Base-by-base conservation (phyloP, 2,329 filamentous ascomycete species). In the Nemania sp. region DNA sequence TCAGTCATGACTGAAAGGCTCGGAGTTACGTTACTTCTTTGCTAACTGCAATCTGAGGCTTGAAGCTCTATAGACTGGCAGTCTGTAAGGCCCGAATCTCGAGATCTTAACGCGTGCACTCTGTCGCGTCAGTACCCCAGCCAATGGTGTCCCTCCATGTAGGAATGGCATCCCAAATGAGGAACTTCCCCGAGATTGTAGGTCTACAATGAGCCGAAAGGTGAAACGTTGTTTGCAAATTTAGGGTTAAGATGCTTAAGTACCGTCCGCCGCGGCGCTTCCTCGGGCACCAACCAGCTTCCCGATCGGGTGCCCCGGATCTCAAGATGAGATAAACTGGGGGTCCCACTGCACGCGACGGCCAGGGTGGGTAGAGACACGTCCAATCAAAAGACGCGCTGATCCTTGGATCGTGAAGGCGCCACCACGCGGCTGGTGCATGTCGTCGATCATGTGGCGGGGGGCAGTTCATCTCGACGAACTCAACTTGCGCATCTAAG, bases 381-480 rank as follows among this genome's bases (percentile, higher is more conserved):
- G 12, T 9, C 54, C 49, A 57, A 53, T 53, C 22, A 57, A 15
- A 14, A 19, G n/a, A 28, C 30, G 40, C 28, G 28, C 11, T 33
- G 11, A 28, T 22, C 12, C 30, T 39, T 41, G 14, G 45, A 46
- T 50, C 45, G 7, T 26, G 54, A 52, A 53, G 52, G 58, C 59
- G 56, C 57, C 60, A 61, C 48, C 55, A 56, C 54, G 62, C 60
- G 53, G 49, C 53, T 56, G 65, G 64, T 65, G 65, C 65, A 61
- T 37, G 28, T 36, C 44, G 45, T 42, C 57, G 60, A 66, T 66
- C 64, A 66, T 61, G 49, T 66, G 64, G 49, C 33, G 43, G 34
- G 43, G 47, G n/a, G 23, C 33, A 50, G n/a, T n/a, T n/a, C n/a
- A n/a, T n/a, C n/a, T n/a, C n/a, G n/a, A n/a, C n/a, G n/a, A n/a